Conservation (phyloP, 1,284 basidiomycete genomes). For the Rhodotorula sp. region DNA sequence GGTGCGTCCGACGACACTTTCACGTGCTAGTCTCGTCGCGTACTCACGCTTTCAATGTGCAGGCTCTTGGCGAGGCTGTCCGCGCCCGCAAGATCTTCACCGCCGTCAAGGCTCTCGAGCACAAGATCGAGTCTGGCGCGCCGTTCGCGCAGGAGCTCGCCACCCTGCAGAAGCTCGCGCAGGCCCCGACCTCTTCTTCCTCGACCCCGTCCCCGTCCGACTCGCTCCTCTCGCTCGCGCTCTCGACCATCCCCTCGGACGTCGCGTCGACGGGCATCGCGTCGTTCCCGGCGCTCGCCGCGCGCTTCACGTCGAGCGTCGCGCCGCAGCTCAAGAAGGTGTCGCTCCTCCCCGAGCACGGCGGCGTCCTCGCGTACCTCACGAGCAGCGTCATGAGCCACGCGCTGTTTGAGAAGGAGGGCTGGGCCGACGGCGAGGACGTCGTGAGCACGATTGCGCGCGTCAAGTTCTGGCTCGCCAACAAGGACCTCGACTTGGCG, state of each 20-base stretch:
- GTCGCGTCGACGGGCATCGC: conserved; percentile 84
- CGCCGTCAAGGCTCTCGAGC: conserved; percentile 62
- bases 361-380: conserved; percentile 84
- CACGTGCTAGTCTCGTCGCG: conserved; percentile 69
- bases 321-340: conserved; percentile 82
- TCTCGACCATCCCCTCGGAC: conserved; percentile 61
- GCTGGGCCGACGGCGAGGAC: conserved; percentile 71
- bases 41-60: conserved; percentile 52
- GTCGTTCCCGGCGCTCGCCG: conserved; percentile 80
- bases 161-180: conserved; percentile 32
- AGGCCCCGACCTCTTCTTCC: not conserved
- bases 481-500: conserved; percentile 90
- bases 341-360: conserved; percentile 84
- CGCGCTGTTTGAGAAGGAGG: conserved; percentile 76
- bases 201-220: conserved; percentile 26
- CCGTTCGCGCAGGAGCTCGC: conserved; percentile 40
- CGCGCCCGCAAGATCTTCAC: conserved; percentile 71
- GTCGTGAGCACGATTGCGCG: conserved; percentile 82
- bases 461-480: conserved; percentile 85
- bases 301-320: conserved; percentile 85
- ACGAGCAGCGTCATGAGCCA: conserved; percentile 74
- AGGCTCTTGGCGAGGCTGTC: conserved; percentile 85
- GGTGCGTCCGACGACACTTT: conserved; percentile 77
- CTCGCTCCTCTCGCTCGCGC: conserved; percentile 63
- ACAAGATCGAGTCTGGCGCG: conserved; percentile 51